Percentiles rank a stretch among this genome's conserved stretches.
Evolutionary conservation across 805 yeast species (phyloP).

Genomic region (Ogataea allantospora): DNA sequence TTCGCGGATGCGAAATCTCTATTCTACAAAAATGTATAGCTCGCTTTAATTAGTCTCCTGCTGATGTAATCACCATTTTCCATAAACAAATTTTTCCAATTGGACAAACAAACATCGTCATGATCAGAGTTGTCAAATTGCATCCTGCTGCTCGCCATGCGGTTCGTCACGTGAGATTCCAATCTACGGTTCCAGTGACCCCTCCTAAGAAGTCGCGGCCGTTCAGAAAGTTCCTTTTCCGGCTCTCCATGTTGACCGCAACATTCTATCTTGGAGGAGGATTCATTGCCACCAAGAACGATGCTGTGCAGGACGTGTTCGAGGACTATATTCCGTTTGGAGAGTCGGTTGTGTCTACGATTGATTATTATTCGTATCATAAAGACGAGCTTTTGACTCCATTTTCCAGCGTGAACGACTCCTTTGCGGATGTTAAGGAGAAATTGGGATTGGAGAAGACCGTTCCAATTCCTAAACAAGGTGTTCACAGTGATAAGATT

Average conservation of each 20-base stretch:
- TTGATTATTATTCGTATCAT: constrained; percentile 40
- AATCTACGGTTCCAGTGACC: constrained; percentile 24
- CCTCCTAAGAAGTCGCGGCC: constrained; percentile 21
- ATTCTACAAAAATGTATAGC: constrained; percentile 3
- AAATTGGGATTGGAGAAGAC: constrained; percentile 41
- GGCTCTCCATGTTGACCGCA: constrained; percentile 26
- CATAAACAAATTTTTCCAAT: constrained; percentile 16
- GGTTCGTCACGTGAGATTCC: constrained; percentile 21
- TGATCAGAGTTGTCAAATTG: constrained; percentile 8
- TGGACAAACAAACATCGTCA: constrained; percentile 14
- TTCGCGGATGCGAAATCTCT: constrained; percentile 1
- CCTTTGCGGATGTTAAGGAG: constrained; percentile 37
- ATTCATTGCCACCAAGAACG: constrained; percentile 53
- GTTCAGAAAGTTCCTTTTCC: constrained; percentile 27
- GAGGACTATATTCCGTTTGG: constrained; percentile 65
- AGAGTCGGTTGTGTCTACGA: constrained; percentile 48
- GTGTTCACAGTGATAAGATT: constrained; percentile 36
- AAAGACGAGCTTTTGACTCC: constrained; percentile 21
- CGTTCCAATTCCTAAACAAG: constrained; percentile 39
- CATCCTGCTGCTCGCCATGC: constrained; percentile 14
- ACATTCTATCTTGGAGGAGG: constrained; percentile 57
- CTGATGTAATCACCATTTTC: constrained; percentile 7
- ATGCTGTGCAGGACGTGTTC: constrained; percentile 59
- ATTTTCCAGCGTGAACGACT: constrained; percentile 22
- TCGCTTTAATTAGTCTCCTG: background rate